Evolutionary conservation across 768 basidiomycete genomes (phyloP).

Genomic region (Russula earlei): DNA sequence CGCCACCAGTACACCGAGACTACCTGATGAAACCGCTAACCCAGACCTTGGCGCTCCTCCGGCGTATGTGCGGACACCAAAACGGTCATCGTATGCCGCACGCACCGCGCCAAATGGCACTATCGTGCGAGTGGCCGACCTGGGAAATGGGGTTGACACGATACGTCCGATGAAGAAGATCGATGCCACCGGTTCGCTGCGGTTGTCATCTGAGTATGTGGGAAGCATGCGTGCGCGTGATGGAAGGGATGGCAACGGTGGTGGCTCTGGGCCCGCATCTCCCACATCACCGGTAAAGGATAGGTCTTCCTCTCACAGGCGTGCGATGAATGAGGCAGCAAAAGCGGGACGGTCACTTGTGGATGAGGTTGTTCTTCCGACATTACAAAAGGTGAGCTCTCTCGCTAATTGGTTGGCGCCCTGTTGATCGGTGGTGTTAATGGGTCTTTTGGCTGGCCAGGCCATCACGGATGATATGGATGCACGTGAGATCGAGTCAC

Average conservation of each 20-base stretch:
- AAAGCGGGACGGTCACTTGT: conserved; percentile 63
- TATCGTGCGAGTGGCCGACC: conserved; percentile 66
- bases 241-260: conserved; percentile 34
- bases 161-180: conserved; percentile 92
- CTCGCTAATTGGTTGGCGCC: too few species aligned
- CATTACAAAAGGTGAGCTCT: conserved; percentile 51
- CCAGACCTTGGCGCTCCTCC: conserved; percentile 53
- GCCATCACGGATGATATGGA: conserved; percentile 77
- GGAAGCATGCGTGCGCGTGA: conserved; percentile 57
- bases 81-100: conserved; percentile 73
- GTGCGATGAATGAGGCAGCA: conserved; percentile 44
- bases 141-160: conserved; percentile 84
- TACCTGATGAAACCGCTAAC: conserved; percentile 21
- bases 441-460: conserved; percentile 32
- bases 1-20: conserved; percentile 30
- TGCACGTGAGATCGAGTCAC: conserved; percentile 76
- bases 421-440: not conserved
- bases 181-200: conserved; percentile 66
- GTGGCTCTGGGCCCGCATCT: conserved; percentile 25
- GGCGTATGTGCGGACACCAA: conserved; percentile 54
- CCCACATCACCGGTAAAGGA: conserved; percentile 41
- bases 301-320: conserved; percentile 34
- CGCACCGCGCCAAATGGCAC: conserved; percentile 66
- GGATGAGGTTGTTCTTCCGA: conserved; percentile 77
- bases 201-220: conserved; percentile 72